A percentile compares a stretch with the other conserved stretches of the same genome.
These are phyloP conservation scores for Raphanus sativus DNA, from an alignment of 345 rosid genomes.

Conservation along the genomic window DNA sequence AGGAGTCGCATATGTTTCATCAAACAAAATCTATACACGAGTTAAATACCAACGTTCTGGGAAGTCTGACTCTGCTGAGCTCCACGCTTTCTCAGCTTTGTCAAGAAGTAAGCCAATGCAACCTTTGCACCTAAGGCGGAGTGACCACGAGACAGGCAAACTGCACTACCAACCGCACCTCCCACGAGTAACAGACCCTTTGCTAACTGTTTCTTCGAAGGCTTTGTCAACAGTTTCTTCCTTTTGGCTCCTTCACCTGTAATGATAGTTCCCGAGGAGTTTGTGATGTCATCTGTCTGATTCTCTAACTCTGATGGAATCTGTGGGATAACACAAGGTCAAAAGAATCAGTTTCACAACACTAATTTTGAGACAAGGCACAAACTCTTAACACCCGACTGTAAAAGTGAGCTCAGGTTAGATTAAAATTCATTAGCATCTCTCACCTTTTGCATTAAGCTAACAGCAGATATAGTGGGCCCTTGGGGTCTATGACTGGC, in stretches of 20 bases:
- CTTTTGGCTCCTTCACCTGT: slow-evolving; percentile 33
- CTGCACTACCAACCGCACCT: slow-evolving; percentile 50
- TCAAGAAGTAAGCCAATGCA: slow-evolving; percentile 74
- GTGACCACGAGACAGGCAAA: slow-evolving; percentile 65
- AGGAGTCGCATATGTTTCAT: neutral
- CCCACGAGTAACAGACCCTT: slow-evolving; percentile 71
- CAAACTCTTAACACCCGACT: too few relatives aligned
- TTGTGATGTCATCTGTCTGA: slow-evolving; percentile 21
- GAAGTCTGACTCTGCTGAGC: slow-evolving; percentile 44
- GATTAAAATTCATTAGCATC: too few relatives aligned
- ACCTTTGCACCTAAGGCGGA: slow-evolving; percentile 78
- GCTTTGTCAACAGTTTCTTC: slow-evolving; percentile 51
- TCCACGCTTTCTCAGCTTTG: slow-evolving; percentile 61
- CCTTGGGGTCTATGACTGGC: slow-evolving; percentile 36
- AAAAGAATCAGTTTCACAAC: slow-evolving; percentile 2
- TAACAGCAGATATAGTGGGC: slow-evolving; percentile 50
- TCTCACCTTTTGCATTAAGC: slow-evolving; percentile 62
- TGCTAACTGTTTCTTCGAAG: slow-evolving; percentile 62
- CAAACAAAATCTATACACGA: neutral
- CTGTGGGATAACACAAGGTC: slow-evolving; percentile 38
- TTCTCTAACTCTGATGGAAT: slow-evolving; percentile 60
- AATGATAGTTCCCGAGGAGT: neutral
- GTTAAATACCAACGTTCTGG: slow-evolving; percentile 23
- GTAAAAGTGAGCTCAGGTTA: neutral
- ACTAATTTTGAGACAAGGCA: neutral